A percentile compares a stretch with the other conserved stretches of the same genome.
phyloP scores from a whole-genome alignment of 768 basidiomycete genomes.

The Leccinum uliginosum region DNA sequence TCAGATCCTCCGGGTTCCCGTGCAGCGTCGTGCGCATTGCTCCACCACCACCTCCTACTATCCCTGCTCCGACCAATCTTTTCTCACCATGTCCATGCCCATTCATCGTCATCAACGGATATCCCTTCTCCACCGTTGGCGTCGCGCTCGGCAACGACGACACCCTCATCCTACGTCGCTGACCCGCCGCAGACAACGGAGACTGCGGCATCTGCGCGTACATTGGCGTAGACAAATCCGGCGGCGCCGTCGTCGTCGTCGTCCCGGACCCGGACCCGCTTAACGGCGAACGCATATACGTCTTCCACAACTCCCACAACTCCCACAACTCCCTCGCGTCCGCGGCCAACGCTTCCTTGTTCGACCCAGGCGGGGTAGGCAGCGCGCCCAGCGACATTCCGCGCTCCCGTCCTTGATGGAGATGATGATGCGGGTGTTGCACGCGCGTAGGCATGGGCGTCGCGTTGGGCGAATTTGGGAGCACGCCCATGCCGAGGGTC shows the following conservation, averaged over 20 bases:
- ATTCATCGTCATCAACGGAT: slow-evolving; percentile 16
- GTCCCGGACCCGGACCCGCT: slow-evolving; percentile 30
- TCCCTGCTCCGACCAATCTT: neutral
- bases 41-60: slow-evolving; percentile 17
- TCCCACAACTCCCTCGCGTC: slow-evolving; percentile 49
- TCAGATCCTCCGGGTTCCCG: slow-evolving; percentile 55
- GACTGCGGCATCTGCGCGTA: slow-evolving; percentile 24
- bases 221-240: slow-evolving; percentile 9
- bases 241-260: neutral
- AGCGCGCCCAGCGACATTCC: slow-evolving; percentile 23
- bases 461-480: slow-evolving; percentile 39
- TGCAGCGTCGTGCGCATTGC: slow-evolving; percentile 39
- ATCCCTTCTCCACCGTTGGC: slow-evolving; percentile 38
- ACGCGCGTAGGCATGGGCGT: slow-evolving; percentile 43
- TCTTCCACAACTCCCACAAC: slow-evolving; percentile 68
- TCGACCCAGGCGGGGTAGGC: slow-evolving; percentile 29
- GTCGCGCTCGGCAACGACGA: slow-evolving; percentile 71
- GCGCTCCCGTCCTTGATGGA: slow-evolving; percentile 18
- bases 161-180: slow-evolving; percentile 49
- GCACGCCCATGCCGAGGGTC: slow-evolving; percentile 20
- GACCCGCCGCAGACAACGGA: slow-evolving; percentile 16
- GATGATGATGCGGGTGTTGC: slow-evolving; percentile 15
- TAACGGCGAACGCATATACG: slow-evolving; percentile 68
- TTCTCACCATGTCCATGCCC: slow-evolving; percentile 18
- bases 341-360: slow-evolving; percentile 27